Evolutionary conservation across 2,329 filamentous ascomycete species (phyloP).

Genomic region (Verticillium alfalfae): DNA sequence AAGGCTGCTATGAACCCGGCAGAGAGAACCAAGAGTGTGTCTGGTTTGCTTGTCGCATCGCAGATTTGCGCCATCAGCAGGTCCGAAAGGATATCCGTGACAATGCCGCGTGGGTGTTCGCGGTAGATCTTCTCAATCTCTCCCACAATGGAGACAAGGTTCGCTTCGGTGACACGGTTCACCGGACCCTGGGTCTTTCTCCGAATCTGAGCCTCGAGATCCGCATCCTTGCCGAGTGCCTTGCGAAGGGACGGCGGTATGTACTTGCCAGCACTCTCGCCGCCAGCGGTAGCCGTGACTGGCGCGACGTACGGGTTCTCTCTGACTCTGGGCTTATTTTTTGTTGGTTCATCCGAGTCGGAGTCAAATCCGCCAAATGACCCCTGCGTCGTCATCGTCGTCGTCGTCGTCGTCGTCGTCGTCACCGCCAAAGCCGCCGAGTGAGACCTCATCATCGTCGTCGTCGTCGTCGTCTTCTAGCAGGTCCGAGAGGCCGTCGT

Average conservation of each 20-base stretch:
- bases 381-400: slow-evolving; percentile 22
- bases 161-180: slow-evolving; percentile 89
- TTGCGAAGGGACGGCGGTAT: slow-evolving; percentile 79
- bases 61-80: slow-evolving; percentile 74
- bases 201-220: slow-evolving; percentile 63
- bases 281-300: slow-evolving; percentile 22
- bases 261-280: slow-evolving; percentile 57
- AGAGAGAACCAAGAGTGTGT: slow-evolving; percentile 86
- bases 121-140: slow-evolving; percentile 82
- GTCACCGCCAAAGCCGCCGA: slow-evolving; percentile 19
- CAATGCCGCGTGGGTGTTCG: slow-evolving; percentile 78
- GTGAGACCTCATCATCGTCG: slow-evolving; percentile 16
- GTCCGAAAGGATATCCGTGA: slow-evolving; percentile 75
- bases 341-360: slow-evolving; percentile 14
- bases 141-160: slow-evolving; percentile 75
- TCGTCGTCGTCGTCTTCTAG: slow-evolving; percentile 19
- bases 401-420: slow-evolving; percentile 26
- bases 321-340: slow-evolving; percentile 37
- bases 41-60: slow-evolving; percentile 71
- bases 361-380: slow-evolving; percentile 34
- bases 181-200: slow-evolving; percentile 82
- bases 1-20: slow-evolving; percentile 85
- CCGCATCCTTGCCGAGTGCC: slow-evolving; percentile 55
- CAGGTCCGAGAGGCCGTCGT: slow-evolving; percentile 15
- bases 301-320: slow-evolving; percentile 92